phyloP scores from a whole-genome alignment of 1,139 yeast genomes.

The Diutina rugosa region DNA sequence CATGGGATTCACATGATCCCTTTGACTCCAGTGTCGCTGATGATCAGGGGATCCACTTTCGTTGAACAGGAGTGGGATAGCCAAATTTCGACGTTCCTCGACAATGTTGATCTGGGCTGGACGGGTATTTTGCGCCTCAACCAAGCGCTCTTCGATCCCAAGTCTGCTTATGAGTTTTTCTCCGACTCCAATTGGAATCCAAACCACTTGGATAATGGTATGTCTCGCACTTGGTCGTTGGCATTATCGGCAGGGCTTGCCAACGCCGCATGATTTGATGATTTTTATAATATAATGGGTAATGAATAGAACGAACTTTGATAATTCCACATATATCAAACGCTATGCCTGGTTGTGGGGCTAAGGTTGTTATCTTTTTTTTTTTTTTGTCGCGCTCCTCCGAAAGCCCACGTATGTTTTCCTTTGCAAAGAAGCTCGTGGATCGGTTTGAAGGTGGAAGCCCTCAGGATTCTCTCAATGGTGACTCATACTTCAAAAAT shows the following conservation, averaged over 20 bases:
- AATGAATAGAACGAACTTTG: neutral
- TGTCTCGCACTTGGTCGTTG: slow-evolving; percentile 80
- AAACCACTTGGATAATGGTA: slow-evolving; percentile 73
- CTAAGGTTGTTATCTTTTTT: neutral
- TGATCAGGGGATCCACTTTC: slow-evolving; percentile 54
- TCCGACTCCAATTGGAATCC: slow-evolving; percentile 31
- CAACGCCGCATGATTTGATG: neutral
- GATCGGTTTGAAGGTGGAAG: slow-evolving; percentile 45
- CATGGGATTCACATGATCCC: slow-evolving; percentile 97
- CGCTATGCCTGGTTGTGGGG: neutral
- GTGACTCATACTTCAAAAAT: slow-evolving; percentile 42
- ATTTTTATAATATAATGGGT: neutral
- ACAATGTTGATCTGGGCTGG: slow-evolving; percentile 67
- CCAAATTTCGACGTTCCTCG: slow-evolving; percentile 36
- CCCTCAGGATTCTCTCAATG: slow-evolving; percentile 12
- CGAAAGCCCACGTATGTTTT: slow-evolving; percentile 44
- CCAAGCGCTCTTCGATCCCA: slow-evolving; percentile 65
- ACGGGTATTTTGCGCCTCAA: slow-evolving; percentile 71
- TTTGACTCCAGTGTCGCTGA: slow-evolving; percentile 73
- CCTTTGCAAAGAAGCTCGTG: slow-evolving; percentile 78
- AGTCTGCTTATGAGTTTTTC: slow-evolving; percentile 56
- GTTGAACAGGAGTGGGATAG: slow-evolving; percentile 74
- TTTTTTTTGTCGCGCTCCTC: neutral
- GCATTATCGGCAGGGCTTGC: slow-evolving; percentile 27
- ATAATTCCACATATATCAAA: neutral